Base-by-base conservation (phyloP, 768 basidiomycete genomes). In the Tephrocybe sp. region DNA sequence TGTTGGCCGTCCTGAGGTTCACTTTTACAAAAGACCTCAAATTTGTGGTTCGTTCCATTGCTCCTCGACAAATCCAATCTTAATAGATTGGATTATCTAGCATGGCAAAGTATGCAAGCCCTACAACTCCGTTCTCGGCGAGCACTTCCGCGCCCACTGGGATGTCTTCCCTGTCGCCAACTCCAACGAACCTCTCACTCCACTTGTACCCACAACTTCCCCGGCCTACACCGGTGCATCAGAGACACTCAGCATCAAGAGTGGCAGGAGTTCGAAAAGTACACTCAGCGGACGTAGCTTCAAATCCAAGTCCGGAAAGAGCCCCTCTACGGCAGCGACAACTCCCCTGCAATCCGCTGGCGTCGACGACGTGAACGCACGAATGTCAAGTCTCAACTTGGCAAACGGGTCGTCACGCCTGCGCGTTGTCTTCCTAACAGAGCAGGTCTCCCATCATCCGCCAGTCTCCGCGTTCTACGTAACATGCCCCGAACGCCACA, bases 401-500 rank as follows among this genome's bases (percentile, higher is more conserved):
- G 48, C 57, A 25, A 58, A 53, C 32, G 57, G 49, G 26, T 9
- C 54, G 1, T 39, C 54, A 9, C 62, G 49, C 4, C 42, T 63
- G 13, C 87, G 92, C 27, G 82, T 95, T 36, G 79, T 83, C 5
- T 96, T 82, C 66, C 69, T 95, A 39, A 96, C 93, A 12, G 95
- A 97, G 66, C 95, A 97, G 68, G 85, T 98, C 39, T 97, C 91
- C 1, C 97, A 99, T 69, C 97, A 99, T 61, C 97, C 97, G 0
- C 97, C 97, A 2, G 82, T 98, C 25, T 96, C 92, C 1, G 84
- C 89, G 1, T 96, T 84, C 62, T 85, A 83, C 54, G 91, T 88
- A 6, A 54, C 71, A 4, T 95, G 91, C 65, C 92, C 94, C 0
- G 71, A 81, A 34, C 80, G 84, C 21, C 79, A 80, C 25, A 62